Base-by-base conservation (phyloP, 441 rosid genomes). In the Populus hybrid region DNA sequence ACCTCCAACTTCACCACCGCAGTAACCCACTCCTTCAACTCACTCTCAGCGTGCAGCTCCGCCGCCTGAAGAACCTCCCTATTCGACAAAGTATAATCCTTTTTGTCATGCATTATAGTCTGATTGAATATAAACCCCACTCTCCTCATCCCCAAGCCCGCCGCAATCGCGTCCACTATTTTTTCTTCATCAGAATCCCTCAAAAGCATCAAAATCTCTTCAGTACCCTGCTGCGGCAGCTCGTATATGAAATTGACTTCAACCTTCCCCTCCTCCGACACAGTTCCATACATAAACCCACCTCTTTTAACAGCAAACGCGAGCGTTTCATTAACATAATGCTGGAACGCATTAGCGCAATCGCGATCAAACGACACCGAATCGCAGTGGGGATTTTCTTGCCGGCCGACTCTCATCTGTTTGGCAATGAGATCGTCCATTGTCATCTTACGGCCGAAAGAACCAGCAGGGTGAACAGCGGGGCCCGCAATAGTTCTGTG, bases 381-480 rank as follows among this genome's bases (percentile, higher is more conserved):
- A 40, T 89, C 94, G 80, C 98, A 94, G 81, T 87, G 98, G 6
- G 97, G 92, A 68, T 73, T 84, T 77, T 95, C 99, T 78, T 96
- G 98, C 16, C 99, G 89, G 23, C 86, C 63, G 73, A 96, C 88
- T 32, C 97, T 86, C 90, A 93, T 94, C 89, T 96, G 99, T 40
- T 86, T 88, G 19, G 99, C 98, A 78, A 96, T 94, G 2, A 96
- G 83, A 69, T 96, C 99, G n/a, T 92, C 99, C 79, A 96, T 92
- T 9, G 98, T 96, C 99, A 96, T 96, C 92, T 96, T 96, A 70
- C 94, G 89, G 24, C 99, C 99, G 73, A 96, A 96, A 0, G 99
- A 93, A 0, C 98, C 97, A 1, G 98, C 92, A 0, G 99, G 99
- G 10, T 67, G 75, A 28, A 94, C 79, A 19, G 87, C 79, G 6